Base-by-base conservation (phyloP, 2,329 filamentous ascomycete species). In the Pseudomassariella vexata region DNA sequence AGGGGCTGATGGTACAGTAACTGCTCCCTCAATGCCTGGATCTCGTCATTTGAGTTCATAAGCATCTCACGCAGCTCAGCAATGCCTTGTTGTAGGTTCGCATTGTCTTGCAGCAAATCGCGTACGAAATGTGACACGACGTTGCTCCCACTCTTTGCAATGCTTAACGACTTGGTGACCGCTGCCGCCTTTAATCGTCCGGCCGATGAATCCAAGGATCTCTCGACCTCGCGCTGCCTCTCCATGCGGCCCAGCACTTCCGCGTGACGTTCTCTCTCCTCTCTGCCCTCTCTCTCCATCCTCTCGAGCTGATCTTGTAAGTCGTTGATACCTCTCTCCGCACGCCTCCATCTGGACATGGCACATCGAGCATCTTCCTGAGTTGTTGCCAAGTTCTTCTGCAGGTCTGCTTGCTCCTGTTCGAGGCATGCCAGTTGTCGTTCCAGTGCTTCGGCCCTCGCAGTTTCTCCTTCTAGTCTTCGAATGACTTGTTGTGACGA, bases 101-200 rank as follows among this genome's bases (percentile, higher is more conserved):
- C 87, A 52, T 98, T 98, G 56, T 98, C 92, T 49, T 94, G 82
- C 12, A 98, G 67, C 35, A 98, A 85, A 55, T 96, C 92, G 45
- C 89, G 87, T 35, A 98, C 92, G 47, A 98, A 96, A 52, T 94
- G 86, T 14, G 86, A 89, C n/a, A 96, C 86, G 22, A 94, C 86
- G 36, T 68, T 79, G 39, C 69, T 77, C 8, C 75, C 70, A 35
- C 64, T 66, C 44, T 74, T 73, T 19, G 73, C 69, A 4, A 72
- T 69, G 4, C 70, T 70, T 24, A 84, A 62, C 3, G 78, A 77
- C 44, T 78, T 82, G 18, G 73, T 70, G 1, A 82, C 85, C 3
- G 87, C 87, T 9, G 85, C 83, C 8, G 84, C 83, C 58, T 90
- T 92, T 32, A 94, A 68, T 34, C 87, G 74, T 19, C 82, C 83